Evolutionary conservation across 768 basidiomycete species (phyloP), one percentile per base, ranked within the genome.

Genomic region (Lactarius hengduanensis): DNA sequence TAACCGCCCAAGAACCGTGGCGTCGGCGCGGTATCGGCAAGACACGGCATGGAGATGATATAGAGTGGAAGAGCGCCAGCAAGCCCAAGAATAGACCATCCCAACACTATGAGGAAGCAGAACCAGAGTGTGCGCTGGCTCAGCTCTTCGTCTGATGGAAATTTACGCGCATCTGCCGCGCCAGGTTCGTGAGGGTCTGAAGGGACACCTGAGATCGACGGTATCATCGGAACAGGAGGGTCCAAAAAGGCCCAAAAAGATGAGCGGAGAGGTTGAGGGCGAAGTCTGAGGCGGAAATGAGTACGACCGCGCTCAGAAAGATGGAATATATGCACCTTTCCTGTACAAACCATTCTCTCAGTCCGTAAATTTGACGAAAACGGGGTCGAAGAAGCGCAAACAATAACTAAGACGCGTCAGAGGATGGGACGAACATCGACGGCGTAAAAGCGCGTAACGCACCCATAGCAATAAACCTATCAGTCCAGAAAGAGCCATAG

Each of bases 291-390:
- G 47, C 8, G 56, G 36, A 56, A 43, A 62, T 73, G 59, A 73
- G 68, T 64, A 65, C 16, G 22, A 40, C 6, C 4, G n/a, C 4
- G 20, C 11, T 26, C 11, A n/a, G 26, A 28, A 26, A 43, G 15
- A 18, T 10, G 10, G 22, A 43, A 53, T 3, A 30, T 2, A 81
- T 87, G 77, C 73, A 92, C 89, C 84, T 83, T 75, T 80, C 83
- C 56, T 83, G 85, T 18, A 87, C 82, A 74, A 92, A 92, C 90
- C 90, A 92, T 73, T 91, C 89, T 72, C 90, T 79, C 57, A 88
- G 74, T 22, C 78, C 87, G 70, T 91, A 92, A 16, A 92, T 73
- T 77, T 91, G 87, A 63, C 89, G 83, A 71, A 85, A 87, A 62
- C 82, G 85, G 16, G 90, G 89, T 47, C 90, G 81, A 26, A 90